Evolutionary conservation across 441 rosid species (phyloP), one percentile per base, ranked within the genome.

Genomic region (Metrosideros polymorpha): DNA sequence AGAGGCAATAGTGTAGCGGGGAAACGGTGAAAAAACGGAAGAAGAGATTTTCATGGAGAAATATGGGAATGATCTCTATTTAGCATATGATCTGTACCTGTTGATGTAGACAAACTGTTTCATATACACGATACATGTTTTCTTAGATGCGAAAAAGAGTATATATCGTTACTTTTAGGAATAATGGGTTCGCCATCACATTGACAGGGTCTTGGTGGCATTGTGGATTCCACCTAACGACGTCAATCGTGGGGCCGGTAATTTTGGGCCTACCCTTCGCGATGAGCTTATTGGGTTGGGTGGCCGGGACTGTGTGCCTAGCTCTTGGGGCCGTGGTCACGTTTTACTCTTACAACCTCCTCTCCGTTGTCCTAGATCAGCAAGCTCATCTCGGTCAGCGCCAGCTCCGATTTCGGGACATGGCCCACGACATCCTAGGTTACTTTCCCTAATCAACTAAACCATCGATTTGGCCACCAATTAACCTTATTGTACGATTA

Each of bases 321-420:
- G 35, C 25, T 6, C 32, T 89, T 13, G 84, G 87, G 30, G 92
- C 92, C 9, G 9, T 45, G 4, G 85, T 89, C 59, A 87, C 90
- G 1, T 92, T 92, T 85, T 90, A 90, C 85, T 89, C 93, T 13
- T 90, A 90, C 39, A 89, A 92, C 56, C 91, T 92, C 57, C 83
- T 92, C 42, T 90, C 92, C 1, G 49, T 90, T 18, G 93, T 92
- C 83, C 77, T 92, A 9, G 93, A 88, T 86, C 92, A 90, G 79
- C 89, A 90, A 19, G 93, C 90, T 6, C 85, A 76, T 13, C 85
- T 85, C 1, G 91, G 91, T 8, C 87, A 53, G 12, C 89, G 93
- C 39, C 92, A 90, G 30, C 88, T 92, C 3, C 86, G 92, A 12
- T 92, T 90, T 63, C 84, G 91, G 6, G 93, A 89, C 89, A 87